These are phyloP conservation scores for Diutina sp. DNA, from an alignment of 1,139 yeast genomes.

Conservation along the genomic window DNA sequence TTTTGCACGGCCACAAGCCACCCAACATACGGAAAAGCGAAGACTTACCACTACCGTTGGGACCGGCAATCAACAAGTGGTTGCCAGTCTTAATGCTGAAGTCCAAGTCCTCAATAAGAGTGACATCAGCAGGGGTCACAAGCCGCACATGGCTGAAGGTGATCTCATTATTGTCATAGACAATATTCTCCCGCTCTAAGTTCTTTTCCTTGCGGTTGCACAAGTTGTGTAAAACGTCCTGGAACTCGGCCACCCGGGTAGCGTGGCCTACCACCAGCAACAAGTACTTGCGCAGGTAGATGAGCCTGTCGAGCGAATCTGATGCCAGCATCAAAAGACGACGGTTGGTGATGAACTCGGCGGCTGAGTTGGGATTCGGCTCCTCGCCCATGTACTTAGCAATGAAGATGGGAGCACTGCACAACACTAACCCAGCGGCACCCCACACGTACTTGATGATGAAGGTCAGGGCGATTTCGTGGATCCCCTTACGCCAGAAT, in stretches of 20 bases:
- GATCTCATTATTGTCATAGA: slow-evolving; percentile 39
- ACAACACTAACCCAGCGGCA: slow-evolving; percentile 79
- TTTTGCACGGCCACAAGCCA: slow-evolving; percentile 82
- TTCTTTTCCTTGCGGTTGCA: slow-evolving; percentile 23
- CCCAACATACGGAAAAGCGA: slow-evolving; percentile 84
- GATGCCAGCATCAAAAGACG: slow-evolving; percentile 76
- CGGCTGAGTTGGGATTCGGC: slow-evolving; percentile 45
- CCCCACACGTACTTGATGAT: slow-evolving; percentile 93
- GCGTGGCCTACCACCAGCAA: slow-evolving; percentile 83
- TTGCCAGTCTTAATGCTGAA: slow-evolving; percentile 73
- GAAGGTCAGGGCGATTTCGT: slow-evolving; percentile 69
- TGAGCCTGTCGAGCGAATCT: slow-evolving; percentile 78
- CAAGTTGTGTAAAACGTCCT: slow-evolving; percentile 48
- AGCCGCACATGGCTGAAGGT: slow-evolving; percentile 65
- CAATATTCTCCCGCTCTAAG: slow-evolving; percentile 13
- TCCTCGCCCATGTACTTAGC: slow-evolving; percentile 39
- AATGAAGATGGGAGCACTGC: slow-evolving; percentile 83
- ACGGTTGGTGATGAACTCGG: slow-evolving; percentile 82
- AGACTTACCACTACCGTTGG: slow-evolving; percentile 92
- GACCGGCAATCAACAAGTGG: slow-evolving; percentile 83
- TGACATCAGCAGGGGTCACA: slow-evolving; percentile 75
- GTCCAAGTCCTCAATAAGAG: slow-evolving; percentile 50
- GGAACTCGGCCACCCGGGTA: slow-evolving; percentile 58
- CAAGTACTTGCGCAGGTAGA: slow-evolving; percentile 73
- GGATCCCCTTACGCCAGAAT: slow-evolving; percentile 61